These are phyloP conservation scores for Neoconidiobolus thromboides DNA, from an alignment of 371 early-diverging fungal genomes.

Conservation along the genomic window DNA sequence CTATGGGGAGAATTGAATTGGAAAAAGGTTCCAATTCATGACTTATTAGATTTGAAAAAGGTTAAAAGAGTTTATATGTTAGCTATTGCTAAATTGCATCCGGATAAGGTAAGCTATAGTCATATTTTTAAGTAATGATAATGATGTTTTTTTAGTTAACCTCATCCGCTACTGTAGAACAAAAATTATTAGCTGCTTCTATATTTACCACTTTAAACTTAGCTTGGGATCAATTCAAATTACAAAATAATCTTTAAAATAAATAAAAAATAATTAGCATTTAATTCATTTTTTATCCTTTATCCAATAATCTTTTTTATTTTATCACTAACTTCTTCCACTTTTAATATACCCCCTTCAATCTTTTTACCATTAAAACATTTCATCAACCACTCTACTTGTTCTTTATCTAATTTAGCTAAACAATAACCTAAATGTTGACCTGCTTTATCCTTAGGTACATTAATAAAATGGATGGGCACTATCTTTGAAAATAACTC, in stretches of 20 bases:
- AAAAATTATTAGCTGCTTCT: conserved; percentile 67
- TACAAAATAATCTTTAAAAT: conserved; percentile 34
- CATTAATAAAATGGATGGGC: conserved; percentile 1
- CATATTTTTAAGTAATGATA: not conserved
- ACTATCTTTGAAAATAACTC: conserved; percentile 1
- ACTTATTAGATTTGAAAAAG: conserved; percentile 61
- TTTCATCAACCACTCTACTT: not conserved
- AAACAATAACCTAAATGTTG: not conserved
- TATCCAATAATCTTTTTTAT: too few relatives aligned
- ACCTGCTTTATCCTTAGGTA: not conserved
- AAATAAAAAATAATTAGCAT: not conserved
- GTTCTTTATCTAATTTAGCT: not conserved
- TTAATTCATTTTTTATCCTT: too few relatives aligned
- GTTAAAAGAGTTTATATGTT: conserved; percentile 85
- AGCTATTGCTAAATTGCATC: conserved; percentile 84
- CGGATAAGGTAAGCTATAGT: conserved; percentile 59
- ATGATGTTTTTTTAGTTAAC: conserved; percentile 18
- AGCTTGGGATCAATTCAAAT: conserved; percentile 85
- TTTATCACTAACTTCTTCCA: too few relatives aligned
- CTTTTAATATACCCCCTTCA: not conserved
- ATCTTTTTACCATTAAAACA: not conserved
- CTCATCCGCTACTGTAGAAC: conserved; percentile 42
- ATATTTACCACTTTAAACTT: conserved; percentile 76
- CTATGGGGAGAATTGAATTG: conserved; percentile 59
- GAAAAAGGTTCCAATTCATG: conserved; percentile 56